A percentile compares a stretch with the other conserved stretches of the same genome.
Evolutionary conservation across 163 green algal species (phyloP).

Genomic region (Prototheca cutis): DNA sequence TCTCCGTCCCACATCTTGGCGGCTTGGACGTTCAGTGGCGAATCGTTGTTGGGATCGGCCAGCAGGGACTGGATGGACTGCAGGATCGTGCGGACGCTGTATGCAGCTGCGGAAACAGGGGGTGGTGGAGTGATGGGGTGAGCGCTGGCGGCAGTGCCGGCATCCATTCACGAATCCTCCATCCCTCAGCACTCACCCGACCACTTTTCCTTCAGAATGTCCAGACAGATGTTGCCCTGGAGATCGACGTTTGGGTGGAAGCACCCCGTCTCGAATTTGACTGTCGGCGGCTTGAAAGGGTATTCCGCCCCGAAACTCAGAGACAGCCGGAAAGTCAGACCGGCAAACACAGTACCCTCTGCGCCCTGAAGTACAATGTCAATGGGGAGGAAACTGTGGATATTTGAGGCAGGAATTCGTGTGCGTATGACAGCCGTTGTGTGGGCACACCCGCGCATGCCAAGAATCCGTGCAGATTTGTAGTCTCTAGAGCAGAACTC

Average conservation of each 20-base stretch:
- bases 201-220: constrained; percentile 78
- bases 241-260: constrained; percentile 78
- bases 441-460: no score
- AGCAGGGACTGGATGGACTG: constrained; percentile 63
- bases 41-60: constrained; percentile 72
- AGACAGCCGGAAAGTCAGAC: constrained; percentile 57
- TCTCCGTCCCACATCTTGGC: constrained; percentile 60
- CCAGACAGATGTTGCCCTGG: constrained; percentile 73
- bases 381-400: no score
- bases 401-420: no score
- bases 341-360: constrained; percentile 57
- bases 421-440: no score
- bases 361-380: constrained; percentile 33
- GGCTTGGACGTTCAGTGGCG: constrained; percentile 61
- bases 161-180: no score
- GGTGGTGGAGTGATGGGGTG: no score
- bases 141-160: no score
- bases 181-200: constrained; percentile 15
- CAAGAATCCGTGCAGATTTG: no score
- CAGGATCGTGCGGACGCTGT: constrained; percentile 64
- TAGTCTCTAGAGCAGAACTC: no score
- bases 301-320: constrained; percentile 59
- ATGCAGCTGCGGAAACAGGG: constrained; percentile 39
- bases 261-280: constrained; percentile 66
- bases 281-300: constrained; percentile 61